A percentile compares a stretch with the other conserved stretches of the same genome.
Evolutionary conservation across 129 eudicot genomes (phyloP).

Genomic region (Flaveria ramosissima): DNA sequence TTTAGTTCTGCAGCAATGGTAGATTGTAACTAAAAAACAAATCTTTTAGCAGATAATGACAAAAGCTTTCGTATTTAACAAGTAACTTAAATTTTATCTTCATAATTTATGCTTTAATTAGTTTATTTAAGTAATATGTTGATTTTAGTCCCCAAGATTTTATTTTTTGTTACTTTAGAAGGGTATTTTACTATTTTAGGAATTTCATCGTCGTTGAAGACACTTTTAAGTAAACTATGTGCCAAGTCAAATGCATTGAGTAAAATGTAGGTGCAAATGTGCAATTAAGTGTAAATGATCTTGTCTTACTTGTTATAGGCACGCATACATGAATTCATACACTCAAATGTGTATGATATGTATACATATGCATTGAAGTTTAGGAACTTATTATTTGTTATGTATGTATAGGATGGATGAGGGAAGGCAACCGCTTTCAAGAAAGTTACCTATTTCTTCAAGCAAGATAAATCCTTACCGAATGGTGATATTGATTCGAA

Average conservation of each 20-base stretch:
- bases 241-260: background rate
- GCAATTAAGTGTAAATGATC: background rate
- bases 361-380: background rate
- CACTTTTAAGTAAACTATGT: background rate
- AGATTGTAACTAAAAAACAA: constrained; percentile 7
- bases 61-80: background rate
- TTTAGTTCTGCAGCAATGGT: background rate
- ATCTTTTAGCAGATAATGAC: background rate
- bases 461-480: constrained; percentile 94
- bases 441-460: constrained; percentile 84
- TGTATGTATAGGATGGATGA: constrained; percentile 77
- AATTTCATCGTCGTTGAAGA: background rate
- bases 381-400: background rate
- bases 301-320: background rate
- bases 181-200: background rate
- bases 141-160: background rate
- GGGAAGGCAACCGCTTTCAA: constrained; percentile 93
- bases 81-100: background rate
- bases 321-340: background rate
- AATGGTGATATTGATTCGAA: constrained; percentile 66
- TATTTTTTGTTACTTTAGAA: background rate
- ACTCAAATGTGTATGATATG: background rate
- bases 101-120: background rate
- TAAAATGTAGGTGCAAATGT: background rate
- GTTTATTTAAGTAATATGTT: background rate